Conservation (phyloP, 1,139 yeast genomes). For the Yamadazyma diddensiae region DNA sequence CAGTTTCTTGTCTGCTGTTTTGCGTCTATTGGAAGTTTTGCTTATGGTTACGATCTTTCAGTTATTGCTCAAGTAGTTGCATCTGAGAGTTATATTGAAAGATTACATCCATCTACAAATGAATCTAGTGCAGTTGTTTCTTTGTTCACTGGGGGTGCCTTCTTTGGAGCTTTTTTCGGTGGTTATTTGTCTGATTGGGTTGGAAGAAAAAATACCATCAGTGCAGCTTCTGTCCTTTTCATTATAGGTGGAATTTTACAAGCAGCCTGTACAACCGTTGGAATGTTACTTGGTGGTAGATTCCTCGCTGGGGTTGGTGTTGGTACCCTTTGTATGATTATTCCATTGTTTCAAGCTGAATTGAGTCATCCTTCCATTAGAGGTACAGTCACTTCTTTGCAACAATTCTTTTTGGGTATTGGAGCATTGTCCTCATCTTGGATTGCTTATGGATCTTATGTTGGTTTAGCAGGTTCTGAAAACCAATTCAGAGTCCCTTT, state of each 20-base stretch:
- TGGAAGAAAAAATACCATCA: conserved; percentile 20
- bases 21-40: conserved; percentile 24
- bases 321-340: conserved; percentile 19
- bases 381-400: conserved; percentile 21
- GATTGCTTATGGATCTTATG: conserved; percentile 23
- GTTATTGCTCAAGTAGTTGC: conserved; percentile 25
- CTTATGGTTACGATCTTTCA: conserved; percentile 24
- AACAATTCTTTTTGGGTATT: conserved; percentile 22
- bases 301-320: conserved; percentile 23
- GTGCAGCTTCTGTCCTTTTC: conserved; percentile 17
- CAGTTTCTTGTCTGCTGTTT: conserved; percentile 27
- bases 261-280: conserved; percentile 18
- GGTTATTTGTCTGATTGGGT: conserved; percentile 17
- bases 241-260: conserved; percentile 24
- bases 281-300: conserved; percentile 23
- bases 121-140: conserved; percentile 25
- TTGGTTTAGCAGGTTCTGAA: conserved; percentile 16
- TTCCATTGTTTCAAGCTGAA: conserved; percentile 21
- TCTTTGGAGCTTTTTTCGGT: conserved; percentile 23
- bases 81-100: conserved; percentile 17
- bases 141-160: conserved; percentile 27
- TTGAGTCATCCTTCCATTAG: conserved; percentile 23
- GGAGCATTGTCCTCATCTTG: conserved; percentile 25
- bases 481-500: conserved; percentile 20
- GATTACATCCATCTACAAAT: conserved; percentile 18